Evolutionary conservation across 805 yeast genomes (phyloP).

Genomic region (Candida ovalis): DNA sequence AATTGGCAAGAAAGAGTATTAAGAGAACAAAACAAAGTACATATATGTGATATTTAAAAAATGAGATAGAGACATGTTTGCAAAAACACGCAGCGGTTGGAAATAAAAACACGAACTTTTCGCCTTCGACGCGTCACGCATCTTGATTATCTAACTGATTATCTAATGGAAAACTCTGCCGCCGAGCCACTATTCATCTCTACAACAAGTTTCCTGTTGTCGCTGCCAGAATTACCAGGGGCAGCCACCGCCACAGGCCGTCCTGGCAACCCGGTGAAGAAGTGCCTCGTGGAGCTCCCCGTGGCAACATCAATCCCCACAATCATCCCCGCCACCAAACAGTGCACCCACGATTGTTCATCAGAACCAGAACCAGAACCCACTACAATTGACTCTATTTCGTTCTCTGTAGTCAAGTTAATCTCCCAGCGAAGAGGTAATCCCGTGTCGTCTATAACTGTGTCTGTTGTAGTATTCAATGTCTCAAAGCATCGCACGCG

Average conservation of each 20-base stretch:
- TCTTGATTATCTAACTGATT: no score
- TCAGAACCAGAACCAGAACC: background rate
- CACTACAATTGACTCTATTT: background rate
- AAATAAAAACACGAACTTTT: background rate
- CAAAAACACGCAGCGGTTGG: no score
- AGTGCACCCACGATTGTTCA: background rate
- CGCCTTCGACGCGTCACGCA: background rate
- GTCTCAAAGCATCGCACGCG: slow-evolving; percentile 8
- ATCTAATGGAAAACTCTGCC: background rate
- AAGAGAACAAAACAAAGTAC: background rate
- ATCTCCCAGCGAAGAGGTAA: background rate
- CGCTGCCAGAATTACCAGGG: background rate
- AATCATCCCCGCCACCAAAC: background rate
- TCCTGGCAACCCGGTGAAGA: background rate
- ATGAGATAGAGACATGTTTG: no score
- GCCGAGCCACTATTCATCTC: background rate
- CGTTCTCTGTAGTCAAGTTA: background rate
- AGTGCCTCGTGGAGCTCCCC: background rate
- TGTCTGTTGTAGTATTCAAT: background rate
- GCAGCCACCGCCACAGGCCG: background rate
- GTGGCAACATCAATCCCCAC: background rate
- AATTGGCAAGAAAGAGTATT: background rate
- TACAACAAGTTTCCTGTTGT: background rate
- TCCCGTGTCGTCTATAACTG: background rate
- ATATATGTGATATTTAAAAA: no score